phyloP scores from a whole-genome alignment of 495 filamentous ascomycete genomes.

The Aspergillus affinis region DNA sequence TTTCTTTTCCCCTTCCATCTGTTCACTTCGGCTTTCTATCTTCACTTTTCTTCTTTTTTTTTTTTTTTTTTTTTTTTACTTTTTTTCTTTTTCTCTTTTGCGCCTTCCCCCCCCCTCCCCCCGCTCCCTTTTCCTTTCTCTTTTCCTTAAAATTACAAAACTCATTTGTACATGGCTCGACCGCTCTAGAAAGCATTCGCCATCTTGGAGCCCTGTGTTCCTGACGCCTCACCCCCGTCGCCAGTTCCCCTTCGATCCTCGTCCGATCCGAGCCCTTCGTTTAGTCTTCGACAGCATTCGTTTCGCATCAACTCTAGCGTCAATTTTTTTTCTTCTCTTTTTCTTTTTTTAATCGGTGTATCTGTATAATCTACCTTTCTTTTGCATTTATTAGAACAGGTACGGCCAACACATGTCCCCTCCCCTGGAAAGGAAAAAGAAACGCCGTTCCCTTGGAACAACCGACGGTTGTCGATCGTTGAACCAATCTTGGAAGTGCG shows the following conservation, averaged over 20 bases:
- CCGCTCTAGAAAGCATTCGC: conserved; percentile 31
- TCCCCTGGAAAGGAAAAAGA: conserved; percentile 29
- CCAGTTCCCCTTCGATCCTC: conserved; percentile 19
- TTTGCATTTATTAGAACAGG: conserved; percentile 41
- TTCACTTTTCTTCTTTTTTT: conserved; percentile 15
- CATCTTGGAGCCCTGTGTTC: conserved; percentile 32
- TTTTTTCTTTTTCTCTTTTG: conserved; percentile 10
- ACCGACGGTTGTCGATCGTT: conserved; percentile 13
- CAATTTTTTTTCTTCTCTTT: no score
- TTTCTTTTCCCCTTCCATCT: conserved; percentile 18
- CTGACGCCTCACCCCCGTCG: conserved; percentile 24
- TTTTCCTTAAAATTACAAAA: conserved; percentile 1
- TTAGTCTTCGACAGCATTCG: conserved; percentile 34
- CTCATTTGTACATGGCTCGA: conserved; percentile 38
- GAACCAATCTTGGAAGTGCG: conserved; percentile 18
- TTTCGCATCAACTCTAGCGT: conserved; percentile 33
- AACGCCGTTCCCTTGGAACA: conserved; percentile 16
- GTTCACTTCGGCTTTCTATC: conserved; percentile 20
- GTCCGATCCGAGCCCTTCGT: conserved; percentile 36
- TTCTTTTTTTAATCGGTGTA: conserved; percentile 35
- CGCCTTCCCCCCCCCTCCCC: conserved; percentile 4
- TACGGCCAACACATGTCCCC: conserved; percentile 20
- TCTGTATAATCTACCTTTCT: conserved; percentile 34
- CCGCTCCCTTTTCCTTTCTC: conserved; percentile 9
- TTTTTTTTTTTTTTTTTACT: conserved; percentile 19